These are phyloP conservation scores for Leccinum griseonigrum DNA, from an alignment of 1,284 basidiomycete genomes.

Conservation along the genomic window DNA sequence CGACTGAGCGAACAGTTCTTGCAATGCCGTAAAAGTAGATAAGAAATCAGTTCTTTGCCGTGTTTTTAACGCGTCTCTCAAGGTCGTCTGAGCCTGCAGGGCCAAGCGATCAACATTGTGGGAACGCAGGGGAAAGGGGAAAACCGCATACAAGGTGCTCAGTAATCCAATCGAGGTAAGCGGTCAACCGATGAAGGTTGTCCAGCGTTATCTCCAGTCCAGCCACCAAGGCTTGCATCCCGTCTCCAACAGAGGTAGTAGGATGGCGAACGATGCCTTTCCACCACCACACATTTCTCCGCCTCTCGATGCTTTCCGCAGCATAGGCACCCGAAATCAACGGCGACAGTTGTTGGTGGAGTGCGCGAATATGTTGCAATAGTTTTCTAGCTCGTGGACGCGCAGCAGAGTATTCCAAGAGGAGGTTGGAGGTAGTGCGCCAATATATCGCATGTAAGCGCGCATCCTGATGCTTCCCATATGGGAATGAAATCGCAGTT, in stretches of 20 bases:
- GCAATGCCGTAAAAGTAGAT: constrained; percentile 19
- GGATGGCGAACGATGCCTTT: constrained; percentile 3
- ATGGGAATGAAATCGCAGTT: background rate
- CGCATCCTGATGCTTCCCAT: constrained; percentile 6
- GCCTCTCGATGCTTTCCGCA: background rate
- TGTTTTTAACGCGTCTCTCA: constrained; percentile 15
- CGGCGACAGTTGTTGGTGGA: constrained; percentile 17
- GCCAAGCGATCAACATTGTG: constrained; percentile 6
- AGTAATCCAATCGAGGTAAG: constrained; percentile 34
- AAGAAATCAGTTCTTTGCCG: constrained; percentile 11
- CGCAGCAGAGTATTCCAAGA: constrained; percentile 35
- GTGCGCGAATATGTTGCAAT: constrained; percentile 12
- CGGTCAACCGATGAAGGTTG: constrained; percentile 19
- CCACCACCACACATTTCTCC: constrained; percentile 9
- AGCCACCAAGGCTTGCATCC: constrained; percentile 12
- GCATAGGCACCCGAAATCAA: background rate
- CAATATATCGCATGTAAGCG: constrained; percentile 29
- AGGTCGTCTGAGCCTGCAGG: constrained; percentile 19
- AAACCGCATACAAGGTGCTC: constrained; percentile 22
- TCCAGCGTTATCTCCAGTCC: constrained; percentile 25
- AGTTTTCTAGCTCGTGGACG: constrained; percentile 22
- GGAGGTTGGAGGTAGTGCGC: constrained; percentile 32
- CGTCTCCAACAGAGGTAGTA: constrained; percentile 7
- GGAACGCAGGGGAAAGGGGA: background rate
- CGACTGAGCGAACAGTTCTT: constrained; percentile 24